These are phyloP conservation scores for Vanilla planifolia DNA, from an alignment of 106 monocot species.

Conservation along the genomic window DNA sequence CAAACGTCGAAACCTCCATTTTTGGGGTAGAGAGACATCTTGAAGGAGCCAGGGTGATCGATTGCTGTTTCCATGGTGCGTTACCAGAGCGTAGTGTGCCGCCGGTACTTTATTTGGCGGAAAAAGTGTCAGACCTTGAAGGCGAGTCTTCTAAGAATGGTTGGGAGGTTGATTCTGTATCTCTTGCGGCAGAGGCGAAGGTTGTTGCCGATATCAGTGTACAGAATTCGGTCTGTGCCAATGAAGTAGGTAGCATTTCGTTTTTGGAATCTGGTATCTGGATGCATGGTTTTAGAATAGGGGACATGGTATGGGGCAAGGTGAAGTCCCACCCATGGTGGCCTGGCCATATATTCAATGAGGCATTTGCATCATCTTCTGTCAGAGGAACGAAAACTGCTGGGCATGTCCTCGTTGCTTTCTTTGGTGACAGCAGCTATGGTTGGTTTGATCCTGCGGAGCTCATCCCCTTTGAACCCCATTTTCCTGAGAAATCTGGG, in stretches of 20 bases:
- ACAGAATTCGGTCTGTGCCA: neutral
- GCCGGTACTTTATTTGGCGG: neutral
- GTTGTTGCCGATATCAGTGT: neutral
- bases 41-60: neutral
- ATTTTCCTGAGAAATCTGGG: constrained; percentile 52
- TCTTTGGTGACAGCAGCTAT: constrained; percentile 95
- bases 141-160: constrained; percentile 1
- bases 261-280: constrained; percentile 7
- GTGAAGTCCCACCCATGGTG: constrained; percentile 99
- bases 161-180: too few species aligned
- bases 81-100: constrained; percentile 3
- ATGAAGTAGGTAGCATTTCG: neutral
- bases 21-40: constrained; percentile 1
- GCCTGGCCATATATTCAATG: constrained; percentile 87
- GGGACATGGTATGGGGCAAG: constrained; percentile 99
- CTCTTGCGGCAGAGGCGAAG: neutral
- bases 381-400: constrained; percentile 43
- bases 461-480: constrained; percentile 59
- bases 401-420: constrained; percentile 66
- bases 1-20: constrained; percentile 3
- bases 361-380: constrained; percentile 37
- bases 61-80: neutral
- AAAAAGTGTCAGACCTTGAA: neutral
- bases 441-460: constrained; percentile 90
- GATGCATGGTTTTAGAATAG: constrained; percentile 46